phyloP scores from a whole-genome alignment of 208 protist genomes.

The Vickermania spadyakhi region DNA sequence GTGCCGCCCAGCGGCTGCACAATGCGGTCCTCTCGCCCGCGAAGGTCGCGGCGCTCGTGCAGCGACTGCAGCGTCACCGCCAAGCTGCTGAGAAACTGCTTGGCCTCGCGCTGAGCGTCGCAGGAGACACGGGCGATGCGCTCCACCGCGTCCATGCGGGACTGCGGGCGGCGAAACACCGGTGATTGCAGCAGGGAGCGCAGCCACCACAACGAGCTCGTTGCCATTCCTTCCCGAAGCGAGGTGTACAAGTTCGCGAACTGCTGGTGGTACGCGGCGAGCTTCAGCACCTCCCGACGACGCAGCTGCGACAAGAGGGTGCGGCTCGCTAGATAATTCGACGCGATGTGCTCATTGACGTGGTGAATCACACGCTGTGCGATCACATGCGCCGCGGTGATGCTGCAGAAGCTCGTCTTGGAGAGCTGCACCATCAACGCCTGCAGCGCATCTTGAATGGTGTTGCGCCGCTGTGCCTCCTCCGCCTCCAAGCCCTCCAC shows the following conservation, averaged over 20 bases:
- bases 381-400: slow-evolving; percentile 64
- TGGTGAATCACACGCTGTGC: slow-evolving; percentile 71
- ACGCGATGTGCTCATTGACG: slow-evolving; percentile 52
- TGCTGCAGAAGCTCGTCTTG: slow-evolving; percentile 58
- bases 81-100: slow-evolving; percentile 44
- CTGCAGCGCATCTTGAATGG: slow-evolving; percentile 29
- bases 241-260: slow-evolving; percentile 36
- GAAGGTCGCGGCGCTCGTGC: slow-evolving; percentile 21
- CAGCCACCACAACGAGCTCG: slow-evolving; percentile 35
- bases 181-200: slow-evolving; percentile 40
- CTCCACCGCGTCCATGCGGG: slow-evolving; percentile 25
- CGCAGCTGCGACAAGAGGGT: slow-evolving; percentile 47
- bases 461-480: slow-evolving; percentile 34
- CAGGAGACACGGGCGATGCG: slow-evolving; percentile 20
- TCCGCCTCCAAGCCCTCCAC: slow-evolving; percentile 20
- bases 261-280: slow-evolving; percentile 35
- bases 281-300: slow-evolving; percentile 55
- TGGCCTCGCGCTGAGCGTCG: slow-evolving; percentile 25
- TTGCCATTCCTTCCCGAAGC: slow-evolving; percentile 32
- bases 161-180: slow-evolving; percentile 40
- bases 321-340: slow-evolving; percentile 39
- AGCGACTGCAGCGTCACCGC: slow-evolving; percentile 41
- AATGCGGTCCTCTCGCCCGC: slow-evolving; percentile 13
- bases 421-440: slow-evolving; percentile 53
- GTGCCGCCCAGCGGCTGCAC: slow-evolving; percentile 45